Conservation (phyloP, 306 rosid genomes). For the Vachellia collinsii region DNA sequence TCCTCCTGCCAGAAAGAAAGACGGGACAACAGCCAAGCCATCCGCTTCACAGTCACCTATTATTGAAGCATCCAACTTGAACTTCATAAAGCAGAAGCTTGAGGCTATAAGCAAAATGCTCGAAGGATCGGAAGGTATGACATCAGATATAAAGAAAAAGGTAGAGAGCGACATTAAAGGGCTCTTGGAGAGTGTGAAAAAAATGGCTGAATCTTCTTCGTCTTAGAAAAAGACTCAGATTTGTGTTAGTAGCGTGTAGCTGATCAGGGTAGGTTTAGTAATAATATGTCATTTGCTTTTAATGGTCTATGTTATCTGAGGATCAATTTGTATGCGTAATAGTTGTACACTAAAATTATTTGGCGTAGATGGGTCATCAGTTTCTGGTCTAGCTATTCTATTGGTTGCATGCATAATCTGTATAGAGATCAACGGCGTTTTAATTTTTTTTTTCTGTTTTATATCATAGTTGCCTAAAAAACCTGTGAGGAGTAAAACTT, state of each 20-base stretch:
- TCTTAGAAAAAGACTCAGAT: conserved; percentile 38
- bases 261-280: conserved; percentile 43
- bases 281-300: conserved; percentile 36
- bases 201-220: conserved; percentile 51
- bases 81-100: conserved; percentile 55
- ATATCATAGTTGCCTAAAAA: conserved; percentile 30
- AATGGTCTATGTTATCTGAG: conserved; percentile 3
- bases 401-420: conserved; percentile 31
- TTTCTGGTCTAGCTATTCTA: conserved; percentile 20
- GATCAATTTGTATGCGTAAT: conserved; percentile 27
- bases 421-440: conserved; percentile 33
- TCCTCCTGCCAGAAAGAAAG: conserved; percentile 34
- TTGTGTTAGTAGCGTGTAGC: conserved; percentile 21
- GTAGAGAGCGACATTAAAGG: conserved; percentile 55
- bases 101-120: conserved; percentile 57
- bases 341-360: conserved; percentile 31
- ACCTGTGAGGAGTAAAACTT: conserved; percentile 7
- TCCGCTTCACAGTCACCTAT: conserved; percentile 38
- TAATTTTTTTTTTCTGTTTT: conserved; percentile 2
- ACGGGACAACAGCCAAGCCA: conserved; percentile 34
- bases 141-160: conserved; percentile 46
- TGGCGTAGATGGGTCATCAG: conserved; percentile 17
- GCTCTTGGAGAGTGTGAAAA: conserved; percentile 66
- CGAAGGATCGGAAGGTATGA: conserved; percentile 47
- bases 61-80: conserved; percentile 46